Evolutionary conservation across 2,329 filamentous ascomycete genomes (phyloP), one percentile per base, ranked within the genome.

Genomic region (Microthyrium microscopicum): DNA sequence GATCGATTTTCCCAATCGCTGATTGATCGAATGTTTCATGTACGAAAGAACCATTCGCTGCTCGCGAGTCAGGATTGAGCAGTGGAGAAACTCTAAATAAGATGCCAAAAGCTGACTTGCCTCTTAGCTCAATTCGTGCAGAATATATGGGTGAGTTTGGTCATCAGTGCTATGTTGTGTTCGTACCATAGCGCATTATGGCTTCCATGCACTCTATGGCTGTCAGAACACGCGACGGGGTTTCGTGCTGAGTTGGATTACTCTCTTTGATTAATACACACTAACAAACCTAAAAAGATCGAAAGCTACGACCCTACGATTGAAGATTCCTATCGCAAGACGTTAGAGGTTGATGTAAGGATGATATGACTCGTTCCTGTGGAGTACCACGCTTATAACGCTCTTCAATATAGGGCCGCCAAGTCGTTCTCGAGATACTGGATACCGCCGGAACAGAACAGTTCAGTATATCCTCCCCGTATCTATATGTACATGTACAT

Each of bases 91-190:
- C 22, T 25, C 15, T 11, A 13, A 26, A 24, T 32, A 37, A 31
- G 16, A 20, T 21, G 12, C 24, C 33, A 36, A 56, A n/a, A n/a
- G n/a, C n/a, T n/a, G n/a, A n/a, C n/a, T n/a, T n/a, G n/a, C n/a
- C n/a, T n/a, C n/a, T n/a, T n/a, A n/a, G 83, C 84, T 48, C 83
- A 92, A 64, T 92, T 91, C 49, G 83, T 92, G 33, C 82, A 89
- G 56, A 85, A 89, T 59, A 78, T 91, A 46, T 91, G 83, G 80
- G n/a, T n/a, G n/a, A n/a, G n/a, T n/a, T n/a, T n/a, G n/a, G n/a
- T n/a, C n/a, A n/a, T n/a, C n/a, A n/a, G n/a, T n/a, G n/a, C n/a
- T n/a, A n/a, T n/a, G n/a, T n/a, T n/a, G n/a, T n/a, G n/a, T n/a
- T n/a, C n/a, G n/a, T n/a, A n/a, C n/a, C n/a, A n/a, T n/a, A n/a